Conservation (phyloP, 140 eudicot genomes). For the Flaveria floridana region DNA sequence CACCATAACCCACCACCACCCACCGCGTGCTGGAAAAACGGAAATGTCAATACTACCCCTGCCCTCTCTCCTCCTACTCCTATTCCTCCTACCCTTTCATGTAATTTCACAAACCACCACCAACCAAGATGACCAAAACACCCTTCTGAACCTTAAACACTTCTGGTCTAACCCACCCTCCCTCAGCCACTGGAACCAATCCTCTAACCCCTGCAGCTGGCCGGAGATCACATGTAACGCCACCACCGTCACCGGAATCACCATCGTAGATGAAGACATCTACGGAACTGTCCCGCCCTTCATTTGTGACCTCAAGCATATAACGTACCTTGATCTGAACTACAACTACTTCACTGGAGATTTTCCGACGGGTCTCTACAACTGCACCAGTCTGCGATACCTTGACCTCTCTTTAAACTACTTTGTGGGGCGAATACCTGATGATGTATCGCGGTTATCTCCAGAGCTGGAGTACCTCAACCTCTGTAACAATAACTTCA, state of each 20-base stretch:
- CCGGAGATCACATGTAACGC: slow-evolving; percentile 59
- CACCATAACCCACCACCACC: slow-evolving; percentile 19
- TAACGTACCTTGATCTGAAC: slow-evolving; percentile 48
- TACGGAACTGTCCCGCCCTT: slow-evolving; percentile 45
- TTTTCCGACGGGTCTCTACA: slow-evolving; percentile 65
- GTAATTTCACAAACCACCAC: slow-evolving; percentile 47
- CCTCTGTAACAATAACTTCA: slow-evolving; percentile 55
- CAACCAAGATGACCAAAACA: slow-evolving; percentile 43
- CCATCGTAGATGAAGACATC: slow-evolving; percentile 25
- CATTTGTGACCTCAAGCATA: slow-evolving; percentile 64
- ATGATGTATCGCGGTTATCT: slow-evolving; percentile 46
- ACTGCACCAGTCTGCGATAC: slow-evolving; percentile 56
- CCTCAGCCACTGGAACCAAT: slow-evolving; percentile 50
- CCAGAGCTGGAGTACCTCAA: slow-evolving; percentile 35
- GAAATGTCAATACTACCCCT: slow-evolving; percentile 28
- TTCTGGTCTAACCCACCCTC: slow-evolving; percentile 51
- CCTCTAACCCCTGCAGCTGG: slow-evolving; percentile 75
- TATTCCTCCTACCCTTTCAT: slow-evolving; percentile 43
- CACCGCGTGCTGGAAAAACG: background rate
- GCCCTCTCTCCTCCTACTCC: slow-evolving; percentile 29
- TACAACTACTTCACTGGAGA: slow-evolving; percentile 48
- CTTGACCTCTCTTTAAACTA: slow-evolving; percentile 60
- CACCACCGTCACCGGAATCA: slow-evolving; percentile 45
- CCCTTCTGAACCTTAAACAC: slow-evolving; percentile 52
- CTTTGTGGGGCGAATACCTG: slow-evolving; percentile 52